A percentile compares a stretch with the other conserved stretches of the same genome.
Evolutionary conservation across 2,329 filamentous ascomycete genomes (phyloP).

Genomic region (Colletotrichum abscissum): DNA sequence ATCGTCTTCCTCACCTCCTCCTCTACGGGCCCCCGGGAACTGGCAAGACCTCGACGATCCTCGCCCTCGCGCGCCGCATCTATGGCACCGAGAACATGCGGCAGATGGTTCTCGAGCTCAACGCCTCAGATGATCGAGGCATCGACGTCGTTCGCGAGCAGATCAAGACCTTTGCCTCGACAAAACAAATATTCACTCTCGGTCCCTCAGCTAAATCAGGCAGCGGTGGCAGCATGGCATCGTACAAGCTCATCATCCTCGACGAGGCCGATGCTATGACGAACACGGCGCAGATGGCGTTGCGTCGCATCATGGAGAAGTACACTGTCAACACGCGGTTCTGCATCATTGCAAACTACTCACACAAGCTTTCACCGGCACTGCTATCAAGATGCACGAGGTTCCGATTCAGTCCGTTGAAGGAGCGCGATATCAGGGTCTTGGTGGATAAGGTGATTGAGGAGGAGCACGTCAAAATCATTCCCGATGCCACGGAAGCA

Average conservation of each 20-base stretch:
- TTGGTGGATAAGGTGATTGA: slow-evolving; percentile 91
- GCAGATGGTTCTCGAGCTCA: slow-evolving; percentile 98
- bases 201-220: slow-evolving; percentile 63
- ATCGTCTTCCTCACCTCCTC: slow-evolving; percentile 93
- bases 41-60: slow-evolving; percentile 96
- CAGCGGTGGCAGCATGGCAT: slow-evolving; percentile 65
- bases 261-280: slow-evolving; percentile 99
- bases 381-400: slow-evolving; percentile 92
- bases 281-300: slow-evolving; percentile 96
- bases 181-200: slow-evolving; percentile 91
- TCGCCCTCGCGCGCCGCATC: slow-evolving; percentile 91
- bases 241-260: slow-evolving; percentile 95
- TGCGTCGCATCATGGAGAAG: slow-evolving; percentile 98
- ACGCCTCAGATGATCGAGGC: slow-evolving; percentile 95
- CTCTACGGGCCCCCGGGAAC: slow-evolving; percentile 97
- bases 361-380: slow-evolving; percentile 95
- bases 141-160: slow-evolving; percentile 98
- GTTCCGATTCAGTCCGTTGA: slow-evolving; percentile 94
- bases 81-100: slow-evolving; percentile 93
- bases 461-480: slow-evolving; percentile 88
- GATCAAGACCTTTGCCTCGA: slow-evolving; percentile 99
- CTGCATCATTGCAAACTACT: slow-evolving; percentile 99
- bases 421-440: slow-evolving; percentile 85
- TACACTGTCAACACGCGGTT: slow-evolving; percentile 98
- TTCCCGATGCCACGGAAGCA: slow-evolving; percentile 81